Conservation (phyloP, 2,329 filamentous ascomycete genomes). For the Fusarium subtropicale region DNA sequence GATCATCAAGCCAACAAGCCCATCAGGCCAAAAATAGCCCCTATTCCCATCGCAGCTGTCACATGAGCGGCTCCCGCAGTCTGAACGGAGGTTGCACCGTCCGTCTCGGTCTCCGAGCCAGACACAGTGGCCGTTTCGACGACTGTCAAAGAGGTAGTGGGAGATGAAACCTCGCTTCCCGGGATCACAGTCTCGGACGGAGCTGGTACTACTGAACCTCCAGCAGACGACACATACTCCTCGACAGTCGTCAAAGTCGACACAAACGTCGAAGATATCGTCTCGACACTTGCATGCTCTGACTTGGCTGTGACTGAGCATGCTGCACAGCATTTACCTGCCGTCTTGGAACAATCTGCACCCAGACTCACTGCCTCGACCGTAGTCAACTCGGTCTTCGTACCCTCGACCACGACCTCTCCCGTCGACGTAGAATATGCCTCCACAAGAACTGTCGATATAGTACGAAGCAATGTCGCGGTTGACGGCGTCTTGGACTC, state of each 20-base stretch:
- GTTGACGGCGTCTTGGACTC: slow-evolving; percentile 34
- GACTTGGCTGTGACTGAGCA: slow-evolving; percentile 22
- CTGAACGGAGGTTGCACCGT: slow-evolving; percentile 33
- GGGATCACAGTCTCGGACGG: neutral
- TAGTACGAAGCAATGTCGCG: slow-evolving; percentile 35
- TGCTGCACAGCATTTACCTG: slow-evolving; percentile 33
- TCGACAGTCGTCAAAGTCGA: slow-evolving; percentile 22
- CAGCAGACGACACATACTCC: slow-evolving; percentile 30
- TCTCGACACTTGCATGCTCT: neutral
- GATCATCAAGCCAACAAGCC: slow-evolving; percentile 38
- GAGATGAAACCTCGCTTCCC: slow-evolving; percentile 11
- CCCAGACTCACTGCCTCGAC: slow-evolving; percentile 36
- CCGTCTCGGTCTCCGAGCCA: slow-evolving; percentile 21
- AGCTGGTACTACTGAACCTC: slow-evolving; percentile 21
- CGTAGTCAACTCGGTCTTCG: slow-evolving; percentile 39
- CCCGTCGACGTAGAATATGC: slow-evolving; percentile 46
- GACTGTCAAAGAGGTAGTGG: slow-evolving; percentile 3
- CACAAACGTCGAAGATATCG: slow-evolving; percentile 4
- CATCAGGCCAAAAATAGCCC: slow-evolving; percentile 43
- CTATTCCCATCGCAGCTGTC: slow-evolving; percentile 41
- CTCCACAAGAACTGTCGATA: slow-evolving; percentile 41
- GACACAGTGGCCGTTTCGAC: slow-evolving; percentile 6
- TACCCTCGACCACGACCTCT: slow-evolving; percentile 33
- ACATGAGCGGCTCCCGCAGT: slow-evolving; percentile 39
- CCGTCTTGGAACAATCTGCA: slow-evolving; percentile 26